A percentile compares a stretch with the other conserved stretches of the same genome.
phyloP scores from a whole-genome alignment of 108 stramenopile species.

The Pseudonitzschia multistriata region DNA sequence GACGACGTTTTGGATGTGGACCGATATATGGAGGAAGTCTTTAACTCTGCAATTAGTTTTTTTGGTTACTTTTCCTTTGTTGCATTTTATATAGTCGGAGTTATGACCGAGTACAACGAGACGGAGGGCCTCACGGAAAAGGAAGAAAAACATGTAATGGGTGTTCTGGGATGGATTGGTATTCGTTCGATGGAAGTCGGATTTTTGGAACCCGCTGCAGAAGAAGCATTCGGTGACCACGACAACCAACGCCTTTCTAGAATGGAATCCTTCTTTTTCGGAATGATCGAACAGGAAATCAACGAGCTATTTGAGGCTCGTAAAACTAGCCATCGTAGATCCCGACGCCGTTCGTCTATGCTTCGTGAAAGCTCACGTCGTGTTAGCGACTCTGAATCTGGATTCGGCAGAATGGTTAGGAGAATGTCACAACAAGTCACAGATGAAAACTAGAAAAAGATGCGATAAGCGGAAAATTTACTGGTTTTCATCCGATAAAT shows the following conservation, averaged over 20 bases:
- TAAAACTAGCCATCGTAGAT: neutral
- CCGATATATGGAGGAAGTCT: slow-evolving; percentile 13
- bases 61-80: slow-evolving; percentile 23
- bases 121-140: neutral
- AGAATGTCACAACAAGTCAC: slow-evolving; percentile 1
- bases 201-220: neutral
- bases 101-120: neutral
- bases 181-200: slow-evolving; percentile 12
- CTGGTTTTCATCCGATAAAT: too few relatives aligned
- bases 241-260: neutral
- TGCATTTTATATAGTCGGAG: slow-evolving; percentile 18
- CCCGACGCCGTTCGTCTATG: slow-evolving; percentile 7
- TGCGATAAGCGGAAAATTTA: neutral
- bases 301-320: slow-evolving; percentile 2
- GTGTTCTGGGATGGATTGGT: slow-evolving; percentile 7
- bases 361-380: slow-evolving; percentile 3
- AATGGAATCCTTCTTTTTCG: slow-evolving; percentile 14
- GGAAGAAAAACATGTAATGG: slow-evolving; percentile 2
- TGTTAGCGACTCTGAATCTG: slow-evolving; percentile 16
- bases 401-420: slow-evolving; percentile 3
- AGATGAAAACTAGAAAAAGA: neutral
- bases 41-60: slow-evolving; percentile 11
- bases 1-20: neutral
- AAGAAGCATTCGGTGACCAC: slow-evolving; percentile 2
- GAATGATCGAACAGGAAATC: slow-evolving; percentile 2